Conservation (phyloP, 176 grass and related monocot species). For the Aegilops umbellulata region DNA sequence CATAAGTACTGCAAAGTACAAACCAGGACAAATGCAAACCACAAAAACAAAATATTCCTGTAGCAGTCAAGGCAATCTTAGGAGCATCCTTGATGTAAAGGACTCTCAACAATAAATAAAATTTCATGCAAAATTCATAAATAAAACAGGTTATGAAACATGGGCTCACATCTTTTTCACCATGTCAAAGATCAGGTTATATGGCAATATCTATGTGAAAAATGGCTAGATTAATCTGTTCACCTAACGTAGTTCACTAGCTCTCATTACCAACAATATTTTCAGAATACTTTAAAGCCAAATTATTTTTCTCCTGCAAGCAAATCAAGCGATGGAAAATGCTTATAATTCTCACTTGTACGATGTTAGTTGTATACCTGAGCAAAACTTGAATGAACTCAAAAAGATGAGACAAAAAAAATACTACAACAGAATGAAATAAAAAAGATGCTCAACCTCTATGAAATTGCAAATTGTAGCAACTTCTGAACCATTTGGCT, state of each 20-base stretch:
- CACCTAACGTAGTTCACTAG: neutral
- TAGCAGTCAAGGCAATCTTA: neutral
- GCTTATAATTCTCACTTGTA: slow-evolving; percentile 6
- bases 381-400: slow-evolving; percentile 23
- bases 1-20: slow-evolving; percentile 10
- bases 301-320: neutral
- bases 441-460: slow-evolving; percentile 51
- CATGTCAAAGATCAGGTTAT: neutral
- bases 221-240: neutral
- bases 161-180: neutral
- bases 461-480: slow-evolving; percentile 54
- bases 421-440: neutral
- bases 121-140: neutral
- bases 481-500: slow-evolving; percentile 79
- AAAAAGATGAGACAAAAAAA: slow-evolving; percentile 28
- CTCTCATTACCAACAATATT: slow-evolving; percentile 18
- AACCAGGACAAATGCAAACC: neutral
- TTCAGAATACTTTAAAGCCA: slow-evolving; percentile 1
- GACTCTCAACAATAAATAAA: slow-evolving; percentile 6
- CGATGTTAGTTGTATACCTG: neutral
- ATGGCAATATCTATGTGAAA: slow-evolving; percentile 1
- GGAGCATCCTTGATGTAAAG: neutral
- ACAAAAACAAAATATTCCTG: slow-evolving; percentile 6
- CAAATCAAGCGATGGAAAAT: slow-evolving; percentile 7
- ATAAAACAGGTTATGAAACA: neutral